Percentiles rank a stretch among this genome's conserved stretches.
Conservation (phyloP, 2,329 filamentous ascomycete genomes). For the Chaetomiaceae sp. region DNA sequence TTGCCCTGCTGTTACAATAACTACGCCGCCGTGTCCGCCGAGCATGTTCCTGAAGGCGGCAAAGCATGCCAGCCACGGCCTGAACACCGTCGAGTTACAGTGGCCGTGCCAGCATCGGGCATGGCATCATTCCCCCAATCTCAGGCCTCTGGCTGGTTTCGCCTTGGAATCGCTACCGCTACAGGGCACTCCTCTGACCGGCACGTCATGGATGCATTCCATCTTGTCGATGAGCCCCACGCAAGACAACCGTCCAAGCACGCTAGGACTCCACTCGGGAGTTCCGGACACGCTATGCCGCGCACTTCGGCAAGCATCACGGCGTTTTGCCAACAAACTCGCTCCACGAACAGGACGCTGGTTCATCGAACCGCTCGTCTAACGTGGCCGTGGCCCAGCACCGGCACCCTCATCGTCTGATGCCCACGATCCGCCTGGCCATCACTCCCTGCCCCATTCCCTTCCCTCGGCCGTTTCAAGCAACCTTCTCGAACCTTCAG, state of each 20-base stretch:
- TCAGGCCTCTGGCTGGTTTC: not conserved
- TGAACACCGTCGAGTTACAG: not conserved
- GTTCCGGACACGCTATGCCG: no score
- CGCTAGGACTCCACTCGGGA: no score
- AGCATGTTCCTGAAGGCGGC: constrained; percentile 12
- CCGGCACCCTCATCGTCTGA: constrained; percentile 11
- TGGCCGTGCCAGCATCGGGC: not conserved
- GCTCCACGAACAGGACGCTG: no score
- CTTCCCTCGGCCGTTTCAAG: constrained; percentile 25
- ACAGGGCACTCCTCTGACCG: not conserved
- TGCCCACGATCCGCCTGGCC: not conserved
- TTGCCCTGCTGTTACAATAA: not conserved
- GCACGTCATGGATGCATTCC: not conserved
- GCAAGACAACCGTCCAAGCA: not conserved
- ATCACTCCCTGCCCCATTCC: constrained; percentile 19
- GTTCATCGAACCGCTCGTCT: no score
- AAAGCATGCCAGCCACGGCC: constrained; percentile 15
- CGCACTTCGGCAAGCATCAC: no score
- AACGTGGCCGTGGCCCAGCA: not conserved
- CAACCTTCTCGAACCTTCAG: constrained; percentile 26
- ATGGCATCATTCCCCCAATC: not conserved
- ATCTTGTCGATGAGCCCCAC: not conserved
- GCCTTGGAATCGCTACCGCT: not conserved
- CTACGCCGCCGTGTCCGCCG: constrained; percentile 3
- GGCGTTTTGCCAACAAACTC: no score